These are phyloP conservation scores for Rossbeevera mucosa DNA, from an alignment of 768 basidiomycete species.

Conservation along the genomic window DNA sequence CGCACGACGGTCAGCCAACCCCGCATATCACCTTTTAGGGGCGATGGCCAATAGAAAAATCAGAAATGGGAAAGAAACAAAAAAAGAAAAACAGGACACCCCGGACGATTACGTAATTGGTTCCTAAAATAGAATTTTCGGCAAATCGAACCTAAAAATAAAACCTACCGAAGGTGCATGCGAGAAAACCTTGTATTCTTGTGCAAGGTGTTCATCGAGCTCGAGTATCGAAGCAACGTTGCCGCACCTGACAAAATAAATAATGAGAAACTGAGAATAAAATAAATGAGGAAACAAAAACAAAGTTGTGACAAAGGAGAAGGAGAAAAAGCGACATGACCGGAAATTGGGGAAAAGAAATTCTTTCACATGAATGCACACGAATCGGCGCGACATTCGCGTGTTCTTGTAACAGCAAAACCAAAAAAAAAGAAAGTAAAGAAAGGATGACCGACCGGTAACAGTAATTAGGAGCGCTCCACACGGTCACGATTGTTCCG, in stretches of 20 bases:
- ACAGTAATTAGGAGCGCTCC: slow-evolving; percentile 98
- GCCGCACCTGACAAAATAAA: slow-evolving; percentile 61
- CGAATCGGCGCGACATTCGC: neutral
- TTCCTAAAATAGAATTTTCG: neutral
- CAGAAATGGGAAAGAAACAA: neutral
- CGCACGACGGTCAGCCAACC: slow-evolving; percentile 10
- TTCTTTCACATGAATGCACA: slow-evolving; percentile 8
- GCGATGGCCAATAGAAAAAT: neutral
- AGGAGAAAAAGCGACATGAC: slow-evolving; percentile 5
- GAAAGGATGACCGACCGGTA: slow-evolving; percentile 63
- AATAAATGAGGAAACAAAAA: neutral
- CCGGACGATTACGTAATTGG: slow-evolving; percentile 13
- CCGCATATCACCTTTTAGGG: slow-evolving; percentile 27
- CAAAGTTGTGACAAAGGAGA: slow-evolving; percentile 8
- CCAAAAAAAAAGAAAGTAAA: neutral
- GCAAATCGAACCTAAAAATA: slow-evolving; percentile 4
- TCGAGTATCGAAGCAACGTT: slow-evolving; percentile 94
- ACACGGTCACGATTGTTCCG: slow-evolving; percentile 90
- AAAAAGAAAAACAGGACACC: neutral
- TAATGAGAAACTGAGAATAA: neutral
- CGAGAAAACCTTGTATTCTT: slow-evolving; percentile 94
- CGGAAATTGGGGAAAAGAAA: slow-evolving; percentile 20
- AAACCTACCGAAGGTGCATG: slow-evolving; percentile 78
- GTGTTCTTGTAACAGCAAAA: neutral
- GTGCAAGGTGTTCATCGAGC: slow-evolving; percentile 86